Conservation (phyloP, 2,329 filamentous ascomycete genomes). For the Incumbomyces lentus region DNA sequence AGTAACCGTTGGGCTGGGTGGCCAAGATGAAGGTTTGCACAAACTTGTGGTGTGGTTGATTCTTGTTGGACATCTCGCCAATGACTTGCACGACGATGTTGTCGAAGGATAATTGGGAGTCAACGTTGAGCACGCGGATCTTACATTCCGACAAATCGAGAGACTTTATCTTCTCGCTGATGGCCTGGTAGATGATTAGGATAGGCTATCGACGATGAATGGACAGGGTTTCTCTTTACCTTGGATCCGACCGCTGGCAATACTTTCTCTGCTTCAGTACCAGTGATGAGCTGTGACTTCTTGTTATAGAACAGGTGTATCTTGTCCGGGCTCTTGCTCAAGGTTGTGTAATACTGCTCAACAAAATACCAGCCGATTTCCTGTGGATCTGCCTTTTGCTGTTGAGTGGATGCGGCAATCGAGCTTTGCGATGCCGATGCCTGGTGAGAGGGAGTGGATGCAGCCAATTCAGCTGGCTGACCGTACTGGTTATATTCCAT, state of each 20-base stretch:
- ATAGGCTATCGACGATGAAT: slow-evolving; percentile 1
- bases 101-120: slow-evolving; percentile 82
- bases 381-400: slow-evolving; percentile 48
- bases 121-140: slow-evolving; percentile 94
- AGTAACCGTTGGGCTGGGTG: slow-evolving; percentile 92
- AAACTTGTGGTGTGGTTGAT: slow-evolving; percentile 84
- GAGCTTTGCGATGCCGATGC: slow-evolving; percentile 19
- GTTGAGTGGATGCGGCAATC: slow-evolving; percentile 13
- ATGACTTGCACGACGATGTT: slow-evolving; percentile 98
- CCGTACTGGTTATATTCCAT: slow-evolving; percentile 18
- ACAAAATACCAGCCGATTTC: slow-evolving; percentile 99
- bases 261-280: slow-evolving; percentile 79
- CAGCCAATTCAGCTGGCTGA: slow-evolving; percentile 21
- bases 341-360: slow-evolving; percentile 96
- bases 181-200: slow-evolving; percentile 47
- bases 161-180: slow-evolving; percentile 86
- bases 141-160: slow-evolving; percentile 97
- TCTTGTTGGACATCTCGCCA: slow-evolving; percentile 93
- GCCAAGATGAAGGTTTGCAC: slow-evolving; percentile 96
- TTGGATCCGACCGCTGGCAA: slow-evolving; percentile 77
- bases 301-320: slow-evolving; percentile 96
- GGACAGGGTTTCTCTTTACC: slow-evolving; percentile 44
- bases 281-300: slow-evolving; percentile 87
- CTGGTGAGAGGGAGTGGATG: slow-evolving; percentile 19
- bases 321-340: slow-evolving; percentile 89